Base-by-base conservation (phyloP, 768 basidiomycete genomes). In the Boletus vermiculosoides region DNA sequence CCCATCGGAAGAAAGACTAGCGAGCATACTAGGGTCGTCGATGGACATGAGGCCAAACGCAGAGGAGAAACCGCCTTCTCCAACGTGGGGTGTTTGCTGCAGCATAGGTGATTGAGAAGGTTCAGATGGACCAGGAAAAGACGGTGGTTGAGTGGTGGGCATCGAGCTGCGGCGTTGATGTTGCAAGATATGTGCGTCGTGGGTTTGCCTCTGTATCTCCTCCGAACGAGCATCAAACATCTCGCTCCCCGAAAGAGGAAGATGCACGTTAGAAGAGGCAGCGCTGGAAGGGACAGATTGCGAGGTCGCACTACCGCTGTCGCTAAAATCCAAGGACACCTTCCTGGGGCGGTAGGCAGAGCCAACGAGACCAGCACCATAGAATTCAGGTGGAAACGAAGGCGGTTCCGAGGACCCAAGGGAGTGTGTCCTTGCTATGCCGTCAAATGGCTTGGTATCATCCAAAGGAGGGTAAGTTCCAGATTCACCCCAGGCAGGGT, bases 21-120 rank as follows among this genome's bases (percentile, higher is more conserved):
- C 84, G 37, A 90, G 76, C 9, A 86, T 84, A 52, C 80, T 80
- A 1, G 84, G 82, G 65, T 92, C 90, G 55, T 90, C 89, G 50
- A 92, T 77, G 20, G 83, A 84, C 84, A 92, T 82, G 50, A 87
- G 77, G 9, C 87, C 90, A 66, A 92, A 91, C 1, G 85, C 86
- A 23, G 78, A 80, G 5, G 80, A 82, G 64, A 87, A 81, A 1
- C 73, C 77, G 28, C 73, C 76, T 55, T 80, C 77, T 20, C 66
- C 60, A 7, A 25, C 47, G 6, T 56, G 58, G 0, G 55, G 67
- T 16, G 60, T 42, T 20, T 59, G 68, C 20, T 60, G 63, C 20
- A 44, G 30, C 28, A 54, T 34, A 13, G 53, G 16, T 36, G 11
- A 33, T 11, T 63, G 62, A 45, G 59, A 54, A 15, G 40, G 51